phyloP scores from a whole-genome alignment of 352 stramenopile species.

The Pilasporangium apinafurcum region DNA sequence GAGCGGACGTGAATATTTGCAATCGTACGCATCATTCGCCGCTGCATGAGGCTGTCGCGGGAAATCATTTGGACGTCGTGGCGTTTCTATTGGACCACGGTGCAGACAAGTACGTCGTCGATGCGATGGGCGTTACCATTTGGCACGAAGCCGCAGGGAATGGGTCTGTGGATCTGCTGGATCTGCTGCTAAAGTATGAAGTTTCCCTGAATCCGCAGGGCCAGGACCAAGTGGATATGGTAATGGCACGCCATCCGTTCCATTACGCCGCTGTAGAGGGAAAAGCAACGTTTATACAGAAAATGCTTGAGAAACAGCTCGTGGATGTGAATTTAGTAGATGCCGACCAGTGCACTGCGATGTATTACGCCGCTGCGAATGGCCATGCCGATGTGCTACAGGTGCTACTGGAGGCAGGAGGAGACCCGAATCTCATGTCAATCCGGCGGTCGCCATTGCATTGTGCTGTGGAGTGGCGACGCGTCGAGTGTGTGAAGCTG shows the following conservation, averaged over 20 bases:
- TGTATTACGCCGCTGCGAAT: constrained; percentile 74
- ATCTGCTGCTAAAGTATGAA: constrained; percentile 45
- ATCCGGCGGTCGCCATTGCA: constrained; percentile 62
- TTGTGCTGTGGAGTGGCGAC: constrained; percentile 70
- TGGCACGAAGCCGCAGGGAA: constrained; percentile 76
- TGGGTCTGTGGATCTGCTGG: constrained; percentile 44
- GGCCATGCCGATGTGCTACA: constrained; percentile 45
- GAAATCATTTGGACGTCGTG: constrained; percentile 34
- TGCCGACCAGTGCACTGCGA: constrained; percentile 49
- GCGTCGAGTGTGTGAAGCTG: constrained; percentile 50
- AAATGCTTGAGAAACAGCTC: constrained; percentile 43
- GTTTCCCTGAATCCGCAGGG: constrained; percentile 33
- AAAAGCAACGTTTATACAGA: constrained; percentile 40
- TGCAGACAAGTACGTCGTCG: constrained; percentile 55
- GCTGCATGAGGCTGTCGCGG: constrained; percentile 61
- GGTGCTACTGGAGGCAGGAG: constrained; percentile 34
- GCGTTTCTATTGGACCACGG: constrained; percentile 47
- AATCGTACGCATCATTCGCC: constrained; percentile 63
- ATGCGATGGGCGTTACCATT: constrained; percentile 75
- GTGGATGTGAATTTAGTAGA: constrained; percentile 66
- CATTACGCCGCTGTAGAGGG: constrained; percentile 77
- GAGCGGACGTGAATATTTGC: constrained; percentile 47
- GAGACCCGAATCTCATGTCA: constrained; percentile 50
- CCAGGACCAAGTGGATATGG: constrained; percentile 53
- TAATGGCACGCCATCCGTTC: constrained; percentile 78